A percentile compares a stretch with the other conserved stretches of the same genome.
These are phyloP conservation scores for Musa troglodytarum DNA, from an alignment of 176 grass and related monocot genomes.

Conservation along the genomic window DNA sequence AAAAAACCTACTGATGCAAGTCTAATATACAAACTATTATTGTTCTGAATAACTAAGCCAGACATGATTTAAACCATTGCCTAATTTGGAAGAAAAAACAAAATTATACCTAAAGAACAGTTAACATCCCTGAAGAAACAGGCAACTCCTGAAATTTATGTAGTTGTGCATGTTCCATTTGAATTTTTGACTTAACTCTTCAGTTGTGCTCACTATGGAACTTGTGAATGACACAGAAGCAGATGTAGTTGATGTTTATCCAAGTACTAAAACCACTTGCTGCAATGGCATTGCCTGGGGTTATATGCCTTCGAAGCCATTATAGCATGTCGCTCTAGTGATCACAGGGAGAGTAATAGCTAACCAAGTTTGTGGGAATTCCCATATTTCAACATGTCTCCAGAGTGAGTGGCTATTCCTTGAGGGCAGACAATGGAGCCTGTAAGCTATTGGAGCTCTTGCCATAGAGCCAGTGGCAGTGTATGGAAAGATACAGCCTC, in stretches of 20 bases:
- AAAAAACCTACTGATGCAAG: too few species aligned
- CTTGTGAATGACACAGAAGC: conserved; percentile 21
- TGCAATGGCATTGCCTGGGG: conserved; percentile 80
- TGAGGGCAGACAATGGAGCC: conserved; percentile 21
- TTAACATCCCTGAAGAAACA: conserved; percentile 27
- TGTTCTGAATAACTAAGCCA: too few species aligned
- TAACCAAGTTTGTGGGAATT: conserved; percentile 29
- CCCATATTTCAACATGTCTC: conserved; percentile 22
- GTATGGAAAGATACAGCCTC: conserved; percentile 17
- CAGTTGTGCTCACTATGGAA: conserved; percentile 10
- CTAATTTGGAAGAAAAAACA: too few species aligned
- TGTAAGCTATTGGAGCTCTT: conserved; percentile 25
- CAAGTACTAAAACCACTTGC: conserved; percentile 75
- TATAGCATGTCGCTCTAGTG: conserved; percentile 48
- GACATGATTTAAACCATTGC: neutral
- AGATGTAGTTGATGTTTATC: conserved; percentile 39
- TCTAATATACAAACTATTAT: too few species aligned
- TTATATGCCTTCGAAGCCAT: conserved; percentile 82
- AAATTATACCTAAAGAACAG: conserved; percentile 13
- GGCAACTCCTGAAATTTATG: conserved; percentile 92
- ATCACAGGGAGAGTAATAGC: conserved; percentile 29
- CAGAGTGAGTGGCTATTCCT: conserved; percentile 22
- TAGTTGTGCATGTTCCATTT: conserved; percentile 47
- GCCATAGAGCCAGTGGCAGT: conserved; percentile 18
- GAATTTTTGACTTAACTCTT: conserved; percentile 24